Base-by-base conservation (phyloP, 139 green algal species). In the Asterochloris erici region DNA sequence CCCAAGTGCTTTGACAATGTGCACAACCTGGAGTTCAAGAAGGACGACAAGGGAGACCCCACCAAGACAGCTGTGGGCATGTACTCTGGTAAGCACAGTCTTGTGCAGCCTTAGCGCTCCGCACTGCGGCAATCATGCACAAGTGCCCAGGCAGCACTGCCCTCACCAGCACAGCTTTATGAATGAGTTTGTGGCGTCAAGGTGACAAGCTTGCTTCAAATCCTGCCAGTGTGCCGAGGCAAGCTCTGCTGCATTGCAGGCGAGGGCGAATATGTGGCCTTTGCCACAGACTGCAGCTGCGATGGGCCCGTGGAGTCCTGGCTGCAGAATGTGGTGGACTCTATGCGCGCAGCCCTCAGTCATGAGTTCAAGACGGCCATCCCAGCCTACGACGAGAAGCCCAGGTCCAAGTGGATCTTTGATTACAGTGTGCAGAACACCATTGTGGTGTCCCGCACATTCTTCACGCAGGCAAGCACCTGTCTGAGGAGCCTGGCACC, bases 1-100 rank as follows among this genome's bases (percentile, higher is more conserved):
- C 90, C 93, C 79, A 98, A 98, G 89, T 91, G 81, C 86, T 98
- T 98, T 87, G 95, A 98, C 89, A 98, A 96, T 87, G 83, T 97
- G 63, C 90, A 96, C 88, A 96, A 94, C 84, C 90, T 98, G 26
- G 90, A 96, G 68, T 98, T 97, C 88, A 83, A 61, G 15, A 85
- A 85, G 69, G 85, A 91, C 29, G 86, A 84, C 9, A 74, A 85
- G 63, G 90, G 88, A 10, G 84, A 86, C 14, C 83, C 85, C 54
- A 95, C 86, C 60, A 96, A 95, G 85, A 74, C 86, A n/a, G 94
- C 94, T 16, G 86, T 95, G 21, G 92, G 91, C 81, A 97, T 97
- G 94, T 93, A 93, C 79, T 93, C 87, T 76, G 89, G 88, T 78
- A 26, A 71, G 66, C 66, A 71, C 2, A 26, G 19, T 71, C 66